Evolutionary conservation across 1,284 basidiomycete species (phyloP), one percentile per base, ranked within the genome.

Genomic region (Pseudomicrostroma phylloplanum): DNA sequence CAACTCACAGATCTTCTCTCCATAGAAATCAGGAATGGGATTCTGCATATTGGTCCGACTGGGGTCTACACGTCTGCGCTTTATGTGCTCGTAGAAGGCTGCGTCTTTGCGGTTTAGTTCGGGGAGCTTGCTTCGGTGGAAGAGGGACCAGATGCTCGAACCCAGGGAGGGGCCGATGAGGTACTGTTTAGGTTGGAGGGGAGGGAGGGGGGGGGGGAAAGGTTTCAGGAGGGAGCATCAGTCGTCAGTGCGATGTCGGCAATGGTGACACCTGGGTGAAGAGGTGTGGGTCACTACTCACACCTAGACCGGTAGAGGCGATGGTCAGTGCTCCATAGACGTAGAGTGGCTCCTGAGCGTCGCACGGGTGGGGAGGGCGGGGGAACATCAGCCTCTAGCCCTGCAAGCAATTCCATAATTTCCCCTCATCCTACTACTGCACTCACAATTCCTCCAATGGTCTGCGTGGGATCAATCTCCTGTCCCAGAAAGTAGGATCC

Each of bases 11-110:
- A 78, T 72, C 67, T 74, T 77, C 30, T 78, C 76, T 17, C 73
- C 66, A 25, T 78, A 78, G 64, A 72, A 75, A 39, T 78, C 76
- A 1, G 76, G 76, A 15, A 77, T 64, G 1, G 71, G 71, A 55
- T 78, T 78, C 64, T 78, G 76, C 48, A 78, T 66, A 21, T 48
- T 48, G 43, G 43, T n/a, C 17, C 43, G 43, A 21, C 43, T 48
- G 12, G 76, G 73, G 49, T 78, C 75, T 17, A 71, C 74, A 17
- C 76, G 57, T 41, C 69, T 71, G 0, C 65, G 48, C 55, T 67
- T 70, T 64, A 78, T 74, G 48, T 74, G 72, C 12, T 71, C 60
- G 59, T 66, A 77, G 51, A 78, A 78, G 51, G 73, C 72, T 57
- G 64, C 60, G 58, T 78, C 76, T 59, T 72, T 77, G 25, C 63